These are phyloP conservation scores for Ramichloridium luteum DNA, from an alignment of 2,329 filamentous ascomycete species.

Conservation along the genomic window DNA sequence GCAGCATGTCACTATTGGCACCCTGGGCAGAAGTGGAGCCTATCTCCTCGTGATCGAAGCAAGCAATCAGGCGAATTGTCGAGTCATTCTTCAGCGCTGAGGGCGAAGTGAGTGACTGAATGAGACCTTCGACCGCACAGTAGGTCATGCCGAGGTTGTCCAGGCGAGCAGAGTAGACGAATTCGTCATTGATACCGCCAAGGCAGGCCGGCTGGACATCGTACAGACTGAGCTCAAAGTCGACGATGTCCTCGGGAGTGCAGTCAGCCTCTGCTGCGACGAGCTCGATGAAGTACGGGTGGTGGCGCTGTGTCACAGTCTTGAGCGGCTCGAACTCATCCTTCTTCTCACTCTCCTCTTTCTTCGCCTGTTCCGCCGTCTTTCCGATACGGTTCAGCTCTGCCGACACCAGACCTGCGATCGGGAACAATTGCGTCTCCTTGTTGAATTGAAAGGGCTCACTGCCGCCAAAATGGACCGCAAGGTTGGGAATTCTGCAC, in stretches of 20 bases:
- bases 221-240: constrained; percentile 95
- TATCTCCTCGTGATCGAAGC: constrained; percentile 97
- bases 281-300: constrained; percentile 73
- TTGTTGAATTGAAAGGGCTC: constrained; percentile 89
- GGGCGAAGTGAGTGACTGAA: constrained; percentile 57
- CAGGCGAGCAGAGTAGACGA: constrained; percentile 89
- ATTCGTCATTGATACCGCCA: constrained; percentile 81
- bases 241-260: constrained; percentile 58
- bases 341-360: constrained; percentile 27
- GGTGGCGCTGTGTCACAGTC: constrained; percentile 68
- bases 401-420: constrained; percentile 72
- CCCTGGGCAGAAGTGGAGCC: constrained; percentile 87
- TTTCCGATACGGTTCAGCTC: constrained; percentile 69
- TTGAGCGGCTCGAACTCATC: constrained; percentile 60
- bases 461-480: constrained; percentile 83
- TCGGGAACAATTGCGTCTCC: constrained; percentile 89
- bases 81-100: constrained; percentile 60
- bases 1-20: constrained; percentile 82
- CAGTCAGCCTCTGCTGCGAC: constrained; percentile 70
- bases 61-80: constrained; percentile 78
- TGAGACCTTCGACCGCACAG: constrained; percentile 75
- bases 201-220: constrained; percentile 86
- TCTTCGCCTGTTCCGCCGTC: constrained; percentile 37
- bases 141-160: constrained; percentile 97
- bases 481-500: constrained; percentile 81